These are phyloP conservation scores for Colletotrichum sp. DNA, from an alignment of 2,329 filamentous ascomycete genomes.

Conservation along the genomic window DNA sequence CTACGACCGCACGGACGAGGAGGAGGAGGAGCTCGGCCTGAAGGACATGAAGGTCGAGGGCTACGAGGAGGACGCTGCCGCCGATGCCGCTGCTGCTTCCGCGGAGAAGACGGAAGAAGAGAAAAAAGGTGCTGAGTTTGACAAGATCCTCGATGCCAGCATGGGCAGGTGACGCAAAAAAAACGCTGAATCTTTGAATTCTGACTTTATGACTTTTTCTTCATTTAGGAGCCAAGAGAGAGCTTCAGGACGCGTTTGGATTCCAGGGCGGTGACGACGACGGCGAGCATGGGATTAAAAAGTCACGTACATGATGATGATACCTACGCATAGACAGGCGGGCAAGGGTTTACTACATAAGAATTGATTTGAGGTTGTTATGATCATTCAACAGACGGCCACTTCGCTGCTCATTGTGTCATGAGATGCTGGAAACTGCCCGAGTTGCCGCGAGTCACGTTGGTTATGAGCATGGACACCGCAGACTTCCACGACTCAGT, in stretches of 20 bases:
- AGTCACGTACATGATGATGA: conserved; percentile 18
- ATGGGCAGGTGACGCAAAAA: conserved; percentile 6
- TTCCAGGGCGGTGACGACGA: background rate
- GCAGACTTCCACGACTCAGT: background rate
- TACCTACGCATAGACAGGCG: conserved; percentile 12
- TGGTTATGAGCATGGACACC: background rate
- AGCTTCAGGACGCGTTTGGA: background rate
- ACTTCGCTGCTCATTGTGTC: background rate
- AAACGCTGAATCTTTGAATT: background rate
- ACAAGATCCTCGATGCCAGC: conserved; percentile 21
- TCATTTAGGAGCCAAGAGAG: background rate
- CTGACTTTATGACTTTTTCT: background rate
- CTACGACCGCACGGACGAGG: conserved; percentile 87
- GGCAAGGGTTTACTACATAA: background rate
- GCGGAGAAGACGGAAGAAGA: conserved; percentile 9
- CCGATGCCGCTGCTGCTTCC: background rate
- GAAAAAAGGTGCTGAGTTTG: conserved; percentile 20
- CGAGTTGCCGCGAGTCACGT: background rate
- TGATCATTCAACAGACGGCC: background rate
- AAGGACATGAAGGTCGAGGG: conserved; percentile 92
- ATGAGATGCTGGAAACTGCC: background rate
- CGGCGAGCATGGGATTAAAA: background rate
- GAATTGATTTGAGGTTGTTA: background rate
- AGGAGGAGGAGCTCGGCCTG: conserved; percentile 91
- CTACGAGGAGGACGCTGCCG: conserved; percentile 67